Percentiles rank a stretch among this genome's conserved stretches.
Evolutionary conservation across 768 basidiomycete species (phyloP).

Genomic region (Dictyophora rubrovolvata): DNA sequence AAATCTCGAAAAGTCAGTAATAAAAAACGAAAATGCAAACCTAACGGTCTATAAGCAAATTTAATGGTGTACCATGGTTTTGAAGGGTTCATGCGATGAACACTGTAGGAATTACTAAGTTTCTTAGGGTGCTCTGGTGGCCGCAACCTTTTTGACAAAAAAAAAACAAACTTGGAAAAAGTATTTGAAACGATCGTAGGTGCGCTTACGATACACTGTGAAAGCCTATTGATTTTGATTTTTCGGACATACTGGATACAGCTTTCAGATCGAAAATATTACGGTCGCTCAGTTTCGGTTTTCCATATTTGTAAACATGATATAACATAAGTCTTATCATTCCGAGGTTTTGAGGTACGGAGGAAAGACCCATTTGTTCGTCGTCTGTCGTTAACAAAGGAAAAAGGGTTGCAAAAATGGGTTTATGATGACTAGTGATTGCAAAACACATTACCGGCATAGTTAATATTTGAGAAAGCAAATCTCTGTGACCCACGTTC

Average conservation of each 20-base stretch:
- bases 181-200: too few relatives aligned
- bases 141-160: background rate
- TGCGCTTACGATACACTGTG: background rate
- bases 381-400: background rate
- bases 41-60: background rate
- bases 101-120: background rate
- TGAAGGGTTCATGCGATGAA: background rate
- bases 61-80: background rate
- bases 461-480: background rate
- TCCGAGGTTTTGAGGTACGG: background rate
- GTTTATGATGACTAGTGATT: too few relatives aligned
- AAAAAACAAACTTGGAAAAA: too few relatives aligned
- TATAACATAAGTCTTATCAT: background rate
- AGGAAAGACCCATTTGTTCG: background rate
- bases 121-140: background rate
- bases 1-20: background rate
- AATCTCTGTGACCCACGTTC: background rate
- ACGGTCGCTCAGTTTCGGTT: background rate
- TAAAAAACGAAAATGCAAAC: background rate
- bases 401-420: background rate
- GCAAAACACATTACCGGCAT: background rate
- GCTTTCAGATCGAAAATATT: background rate
- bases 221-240: background rate
- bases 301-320: background rate
- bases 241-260: background rate